These are phyloP conservation scores for Colletotrichum destructivum DNA, from an alignment of 2,329 filamentous ascomycete genomes.

Conservation along the genomic window DNA sequence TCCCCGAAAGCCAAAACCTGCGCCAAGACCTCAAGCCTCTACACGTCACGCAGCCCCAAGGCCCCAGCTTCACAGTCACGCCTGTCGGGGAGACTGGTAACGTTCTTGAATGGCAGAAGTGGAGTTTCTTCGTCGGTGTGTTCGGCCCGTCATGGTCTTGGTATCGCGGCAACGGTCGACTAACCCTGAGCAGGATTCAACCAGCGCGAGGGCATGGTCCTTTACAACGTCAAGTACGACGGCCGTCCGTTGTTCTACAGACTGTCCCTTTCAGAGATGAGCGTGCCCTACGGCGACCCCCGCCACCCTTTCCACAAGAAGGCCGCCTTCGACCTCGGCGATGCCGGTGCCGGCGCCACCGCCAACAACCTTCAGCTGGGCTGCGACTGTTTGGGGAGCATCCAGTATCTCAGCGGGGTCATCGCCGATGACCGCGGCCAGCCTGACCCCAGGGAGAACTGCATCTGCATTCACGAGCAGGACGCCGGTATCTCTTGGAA, in stretches of 20 bases:
- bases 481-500: conserved; percentile 80
- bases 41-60: conserved; percentile 73
- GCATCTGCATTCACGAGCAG: conserved; percentile 79
- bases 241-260: conserved; percentile 71
- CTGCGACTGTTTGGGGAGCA: conserved; percentile 78
- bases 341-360: conserved; percentile 74
- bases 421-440: conserved; percentile 68
- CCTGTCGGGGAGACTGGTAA: conserved; percentile 32
- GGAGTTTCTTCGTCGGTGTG: conserved; percentile 68
- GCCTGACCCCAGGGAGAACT: conserved; percentile 69
- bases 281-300: conserved; percentile 77
- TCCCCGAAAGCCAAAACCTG: conserved; percentile 72
- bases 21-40: conserved; percentile 74
- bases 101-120: conserved; percentile 51
- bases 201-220: conserved; percentile 70
- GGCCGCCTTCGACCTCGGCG: conserved; percentile 79
- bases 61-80: conserved; percentile 66
- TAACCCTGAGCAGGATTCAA: conserved; percentile 62
- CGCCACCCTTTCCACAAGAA: conserved; percentile 75
- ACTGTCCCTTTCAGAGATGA: conserved; percentile 71
- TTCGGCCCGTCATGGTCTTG: neutral
- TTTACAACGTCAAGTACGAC: conserved; percentile 73
- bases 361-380: conserved; percentile 78
- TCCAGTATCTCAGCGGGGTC: conserved; percentile 70
- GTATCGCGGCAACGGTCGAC: neutral